phyloP scores from a whole-genome alignment of 176 grass and related monocot species.

The Rhynchospora tenuis region DNA sequence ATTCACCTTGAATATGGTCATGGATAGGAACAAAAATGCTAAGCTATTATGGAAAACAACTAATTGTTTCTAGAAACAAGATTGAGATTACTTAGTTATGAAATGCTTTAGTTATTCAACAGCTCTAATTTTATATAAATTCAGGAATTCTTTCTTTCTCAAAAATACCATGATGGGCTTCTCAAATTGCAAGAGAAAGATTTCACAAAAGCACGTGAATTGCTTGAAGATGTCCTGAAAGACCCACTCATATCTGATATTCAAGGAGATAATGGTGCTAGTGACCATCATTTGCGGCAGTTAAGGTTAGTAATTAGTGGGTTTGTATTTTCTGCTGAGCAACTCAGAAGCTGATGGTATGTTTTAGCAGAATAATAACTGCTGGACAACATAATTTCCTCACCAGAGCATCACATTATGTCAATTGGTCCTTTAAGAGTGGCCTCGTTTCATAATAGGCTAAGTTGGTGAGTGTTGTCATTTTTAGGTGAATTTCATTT shows the following conservation, averaged over 20 bases:
- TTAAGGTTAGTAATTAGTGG: conserved; percentile 44
- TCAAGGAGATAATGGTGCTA: conserved; percentile 61
- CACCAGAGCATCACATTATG: background rate
- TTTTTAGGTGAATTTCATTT: background rate
- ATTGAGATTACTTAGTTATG: background rate
- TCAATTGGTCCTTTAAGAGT: background rate
- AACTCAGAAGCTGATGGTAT: background rate
- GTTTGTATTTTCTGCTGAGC: background rate
- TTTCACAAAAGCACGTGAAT: conserved; percentile 59
- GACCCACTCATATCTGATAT: conserved; percentile 70
- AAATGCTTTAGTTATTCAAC: background rate
- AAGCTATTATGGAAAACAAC: background rate
- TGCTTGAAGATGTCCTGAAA: conserved; percentile 82
- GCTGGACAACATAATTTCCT: background rate
- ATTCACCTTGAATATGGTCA: background rate
- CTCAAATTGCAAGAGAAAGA: conserved; percentile 80
- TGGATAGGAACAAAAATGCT: background rate
- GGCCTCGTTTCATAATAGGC: background rate
- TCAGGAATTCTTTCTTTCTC: conserved; percentile 85
- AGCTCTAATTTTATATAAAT: conserved; percentile 8
- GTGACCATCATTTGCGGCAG: conserved; percentile 78
- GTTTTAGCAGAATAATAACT: background rate
- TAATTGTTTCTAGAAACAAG: background rate
- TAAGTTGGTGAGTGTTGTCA: background rate
- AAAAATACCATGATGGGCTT: conserved; percentile 91